Percentiles rank a stretch among this genome's conserved stretches.
These are phyloP conservation scores for Theileria equi DNA, from an alignment of 169 alveolate genomes.

Conservation along the genomic window DNA sequence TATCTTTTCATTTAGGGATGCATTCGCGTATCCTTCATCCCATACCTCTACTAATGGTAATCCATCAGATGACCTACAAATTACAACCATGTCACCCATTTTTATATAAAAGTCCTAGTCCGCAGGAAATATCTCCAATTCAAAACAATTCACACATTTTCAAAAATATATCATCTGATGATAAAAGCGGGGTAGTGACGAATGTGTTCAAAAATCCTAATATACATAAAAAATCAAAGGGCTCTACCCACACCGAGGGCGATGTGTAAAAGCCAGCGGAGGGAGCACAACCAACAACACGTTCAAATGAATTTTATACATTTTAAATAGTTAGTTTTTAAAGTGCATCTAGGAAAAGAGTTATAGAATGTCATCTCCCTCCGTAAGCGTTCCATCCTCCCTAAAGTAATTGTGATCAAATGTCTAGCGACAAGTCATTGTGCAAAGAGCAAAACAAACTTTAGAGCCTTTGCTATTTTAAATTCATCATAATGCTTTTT, in stretches of 20 bases:
- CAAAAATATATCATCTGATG: neutral
- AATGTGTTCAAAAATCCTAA: too few relatives aligned
- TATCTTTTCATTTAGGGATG: neutral
- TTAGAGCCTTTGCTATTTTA: neutral
- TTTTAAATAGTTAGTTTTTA: too few relatives aligned
- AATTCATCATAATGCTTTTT: slow-evolving; percentile 47
- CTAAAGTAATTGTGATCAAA: too few relatives aligned
- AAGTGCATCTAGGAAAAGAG: too few relatives aligned
- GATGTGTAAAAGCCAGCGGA: too few relatives aligned
- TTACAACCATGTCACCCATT: slow-evolving; percentile 73
- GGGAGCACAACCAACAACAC: too few relatives aligned
- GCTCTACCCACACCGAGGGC: too few relatives aligned
- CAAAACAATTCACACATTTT: neutral
- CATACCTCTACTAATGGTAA: slow-evolving; percentile 72
- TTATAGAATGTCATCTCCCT: too few relatives aligned
- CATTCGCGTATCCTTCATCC: slow-evolving; percentile 26
- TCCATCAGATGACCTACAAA: slow-evolving; percentile 76
- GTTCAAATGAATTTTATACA: too few relatives aligned
- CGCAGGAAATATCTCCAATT: neutral
- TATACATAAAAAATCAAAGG: too few relatives aligned
- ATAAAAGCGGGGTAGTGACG: neutral
- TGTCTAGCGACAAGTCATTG: too few relatives aligned
- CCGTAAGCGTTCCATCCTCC: slow-evolving; percentile 11
- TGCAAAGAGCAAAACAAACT: neutral
- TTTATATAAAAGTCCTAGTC: neutral